These are phyloP conservation scores for Pichia rugopelliculosa DNA, from an alignment of 805 yeast species.

Conservation along the genomic window DNA sequence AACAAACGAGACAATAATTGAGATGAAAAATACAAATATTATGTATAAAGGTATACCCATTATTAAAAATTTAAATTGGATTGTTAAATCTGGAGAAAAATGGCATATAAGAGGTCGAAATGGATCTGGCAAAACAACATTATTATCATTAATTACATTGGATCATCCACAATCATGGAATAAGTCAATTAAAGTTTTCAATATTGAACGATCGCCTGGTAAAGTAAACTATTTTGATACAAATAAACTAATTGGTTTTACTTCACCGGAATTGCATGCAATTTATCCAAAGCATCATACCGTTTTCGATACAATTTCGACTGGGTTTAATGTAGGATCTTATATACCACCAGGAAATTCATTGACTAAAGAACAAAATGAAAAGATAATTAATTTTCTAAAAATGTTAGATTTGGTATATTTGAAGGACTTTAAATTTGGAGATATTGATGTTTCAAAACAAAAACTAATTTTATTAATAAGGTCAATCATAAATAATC, in stretches of 20 bases:
- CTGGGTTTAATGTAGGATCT: constrained; percentile 72
- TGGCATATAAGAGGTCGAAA: constrained; percentile 90
- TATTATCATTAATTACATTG: constrained; percentile 75
- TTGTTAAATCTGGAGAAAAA: constrained; percentile 59
- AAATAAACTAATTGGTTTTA: constrained; percentile 71
- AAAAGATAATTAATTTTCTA: constrained; percentile 38
- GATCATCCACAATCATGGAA: constrained; percentile 98
- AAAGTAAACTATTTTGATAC: constrained; percentile 67
- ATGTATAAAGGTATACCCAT: constrained; percentile 57
- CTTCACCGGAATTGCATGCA: constrained; percentile 90
- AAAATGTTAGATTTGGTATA: constrained; percentile 37
- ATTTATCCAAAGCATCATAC: constrained; percentile 59
- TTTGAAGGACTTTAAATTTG: constrained; percentile 36
- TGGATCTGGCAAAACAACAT: constrained; percentile 90
- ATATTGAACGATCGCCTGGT: constrained; percentile 68
- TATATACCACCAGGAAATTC: constrained; percentile 39
- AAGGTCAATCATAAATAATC: constrained; percentile 71
- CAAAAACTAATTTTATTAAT: constrained; percentile 75
- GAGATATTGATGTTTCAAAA: constrained; percentile 53
- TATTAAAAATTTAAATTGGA: constrained; percentile 56
- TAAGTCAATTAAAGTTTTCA: constrained; percentile 53
- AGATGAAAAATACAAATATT: constrained; percentile 57
- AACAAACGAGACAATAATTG: constrained; percentile 26
- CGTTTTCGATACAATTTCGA: constrained; percentile 50
- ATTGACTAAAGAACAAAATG: constrained; percentile 31